A percentile compares a stretch with the other conserved stretches of the same genome.
Evolutionary conservation across 192 early-diverging fungal genomes (phyloP).

Genomic region (Piromyces sp.): DNA sequence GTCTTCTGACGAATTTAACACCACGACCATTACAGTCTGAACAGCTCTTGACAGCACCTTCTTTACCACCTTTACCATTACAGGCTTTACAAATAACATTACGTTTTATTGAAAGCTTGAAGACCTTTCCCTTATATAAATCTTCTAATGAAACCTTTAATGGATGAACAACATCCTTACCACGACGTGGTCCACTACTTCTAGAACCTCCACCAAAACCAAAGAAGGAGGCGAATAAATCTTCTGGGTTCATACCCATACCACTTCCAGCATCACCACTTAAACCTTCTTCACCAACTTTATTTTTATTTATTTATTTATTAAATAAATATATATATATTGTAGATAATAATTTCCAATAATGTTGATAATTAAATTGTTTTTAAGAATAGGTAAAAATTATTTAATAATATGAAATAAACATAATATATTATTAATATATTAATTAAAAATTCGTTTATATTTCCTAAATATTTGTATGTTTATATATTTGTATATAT

Average conservation of each 20-base stretch:
- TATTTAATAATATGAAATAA: no score
- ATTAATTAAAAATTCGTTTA: no score
- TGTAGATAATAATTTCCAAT: no score
- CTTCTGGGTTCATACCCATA: constrained; percentile 39
- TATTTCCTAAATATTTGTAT: no score
- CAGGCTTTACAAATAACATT: constrained; percentile 80
- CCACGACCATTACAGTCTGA: constrained; percentile 74
- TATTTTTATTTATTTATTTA: no score
- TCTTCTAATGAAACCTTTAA: constrained; percentile 77
- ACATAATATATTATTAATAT: no score
- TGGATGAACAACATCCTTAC: constrained; percentile 83
- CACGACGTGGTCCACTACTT: constrained; percentile 70
- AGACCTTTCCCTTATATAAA: constrained; percentile 74
- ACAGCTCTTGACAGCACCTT: constrained; percentile 78
- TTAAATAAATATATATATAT: no score
- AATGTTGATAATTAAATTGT: no score
- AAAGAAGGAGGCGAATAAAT: constrained; percentile 94
- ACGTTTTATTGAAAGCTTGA: constrained; percentile 91
- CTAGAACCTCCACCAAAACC: constrained; percentile 27
- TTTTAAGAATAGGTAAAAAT: no score
- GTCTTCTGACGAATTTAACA: constrained; percentile 72
- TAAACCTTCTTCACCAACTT: constrained; percentile 6
- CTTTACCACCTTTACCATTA: constrained; percentile 92
- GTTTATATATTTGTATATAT: no score
- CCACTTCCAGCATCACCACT: constrained; percentile 31